Base-by-base conservation (phyloP, 148 eudicot genomes). In the Heliosperma pusillum region DNA sequence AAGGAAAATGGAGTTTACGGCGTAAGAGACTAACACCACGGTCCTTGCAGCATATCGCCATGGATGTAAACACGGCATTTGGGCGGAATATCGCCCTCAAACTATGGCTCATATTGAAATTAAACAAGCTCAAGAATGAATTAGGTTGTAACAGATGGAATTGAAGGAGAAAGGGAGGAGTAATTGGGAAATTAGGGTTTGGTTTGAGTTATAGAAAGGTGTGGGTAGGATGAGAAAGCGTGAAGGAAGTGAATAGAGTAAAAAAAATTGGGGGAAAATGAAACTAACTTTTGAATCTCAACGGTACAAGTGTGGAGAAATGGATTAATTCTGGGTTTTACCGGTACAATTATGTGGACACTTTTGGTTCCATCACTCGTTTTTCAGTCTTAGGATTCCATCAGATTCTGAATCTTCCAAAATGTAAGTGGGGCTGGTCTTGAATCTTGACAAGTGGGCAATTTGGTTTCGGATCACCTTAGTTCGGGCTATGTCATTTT, bases 21-120 rank as follows among this genome's bases (percentile, higher is more conserved):
- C 83, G 50, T 70, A 79, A 65, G 66, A 79, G 70, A 4, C 76
- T 77, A 74, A 66, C 60, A 2, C 83, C n/a, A 20, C 82, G 21
- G 15, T 79, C 47, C 71, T 75, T 83, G 80, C 80, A 78, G 42
- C 89, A 86, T 1, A 83, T 70, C 27, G 60, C 78, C 47, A 87
- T 85, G 21, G 97, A 89, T 61, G 89, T 81, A 45, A 82, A 80
- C 45, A 87, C 83, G 10, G 88, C 83, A 62, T 88, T 83, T 16
- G 97, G 90, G 27, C 90, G 74, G 56, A 83, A 87, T 52, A 88
- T 82, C 27, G 88, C 69, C 73, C 89, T 88, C 80, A 91, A 78
- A 88, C 52, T 26, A 17, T 84, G 85, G 78, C 92, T 84, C 93
- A 89, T 89, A 50, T 3, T 25, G 30, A 16, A 50, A 50, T 50